Conservation (phyloP, 805 yeast species). For the Tetrapisispora arboricola region DNA sequence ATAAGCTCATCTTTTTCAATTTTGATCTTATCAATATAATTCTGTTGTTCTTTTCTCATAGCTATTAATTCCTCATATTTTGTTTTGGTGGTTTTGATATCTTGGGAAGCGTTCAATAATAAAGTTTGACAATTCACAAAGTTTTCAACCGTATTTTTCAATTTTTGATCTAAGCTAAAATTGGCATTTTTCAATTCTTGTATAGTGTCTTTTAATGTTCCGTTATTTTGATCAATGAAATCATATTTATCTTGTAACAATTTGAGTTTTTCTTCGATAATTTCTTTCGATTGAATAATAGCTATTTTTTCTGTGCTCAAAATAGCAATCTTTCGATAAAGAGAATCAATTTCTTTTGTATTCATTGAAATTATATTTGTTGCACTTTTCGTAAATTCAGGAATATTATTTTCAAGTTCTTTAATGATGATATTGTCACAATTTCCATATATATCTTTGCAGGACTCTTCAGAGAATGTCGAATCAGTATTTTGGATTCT, state of each 20-base stretch:
- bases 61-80: constrained; percentile 47
- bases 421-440: constrained; percentile 8
- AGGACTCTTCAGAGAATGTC: no score
- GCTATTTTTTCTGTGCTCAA: neutral
- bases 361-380: constrained; percentile 15
- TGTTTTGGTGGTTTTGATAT: constrained; percentile 39
- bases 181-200: constrained; percentile 34
- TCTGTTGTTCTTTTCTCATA: constrained; percentile 44
- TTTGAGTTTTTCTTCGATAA: constrained; percentile 43
- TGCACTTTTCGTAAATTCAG: constrained; percentile 22
- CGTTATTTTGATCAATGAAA: constrained; percentile 36
- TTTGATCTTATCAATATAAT: constrained; percentile 40
- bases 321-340: neutral
- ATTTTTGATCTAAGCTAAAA: constrained; percentile 38
- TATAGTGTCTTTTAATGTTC: constrained; percentile 33
- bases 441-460: no score
- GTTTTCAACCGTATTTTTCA: constrained; percentile 43
- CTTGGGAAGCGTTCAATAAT: constrained; percentile 36
- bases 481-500: no score
- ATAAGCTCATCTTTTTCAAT: neutral
- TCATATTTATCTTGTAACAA: constrained; percentile 33
- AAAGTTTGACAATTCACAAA: constrained; percentile 38
- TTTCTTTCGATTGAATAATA: constrained; percentile 16
- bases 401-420: constrained; percentile 20
- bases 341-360: neutral